A percentile compares a stretch with the other conserved stretches of the same genome.
These are phyloP conservation scores for Kodamaea restingae DNA, from an alignment of 805 yeast species.

Conservation along the genomic window DNA sequence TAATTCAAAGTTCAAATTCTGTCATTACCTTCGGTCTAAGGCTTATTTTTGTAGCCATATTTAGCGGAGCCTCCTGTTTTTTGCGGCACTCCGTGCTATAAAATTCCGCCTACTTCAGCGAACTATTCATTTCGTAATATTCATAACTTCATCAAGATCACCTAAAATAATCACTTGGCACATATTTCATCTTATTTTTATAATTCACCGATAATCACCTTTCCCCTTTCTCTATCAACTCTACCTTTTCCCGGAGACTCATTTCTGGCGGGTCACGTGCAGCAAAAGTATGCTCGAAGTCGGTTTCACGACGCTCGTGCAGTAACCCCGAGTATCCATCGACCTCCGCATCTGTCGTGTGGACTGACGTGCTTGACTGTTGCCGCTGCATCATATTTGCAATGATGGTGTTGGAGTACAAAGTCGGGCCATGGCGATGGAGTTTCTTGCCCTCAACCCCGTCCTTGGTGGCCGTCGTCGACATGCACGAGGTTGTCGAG, in stretches of 20 bases:
- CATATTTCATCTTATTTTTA: no score
- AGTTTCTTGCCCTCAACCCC: constrained; percentile 64
- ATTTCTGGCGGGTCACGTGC: constrained; percentile 31
- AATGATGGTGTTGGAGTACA: constrained; percentile 30
- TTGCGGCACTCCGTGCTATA: no score
- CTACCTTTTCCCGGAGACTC: constrained; percentile 43
- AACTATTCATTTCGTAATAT: no score
- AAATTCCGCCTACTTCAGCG: no score
- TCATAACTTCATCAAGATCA: no score
- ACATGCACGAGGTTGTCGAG: constrained; percentile 62
- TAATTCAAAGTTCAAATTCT: no score
- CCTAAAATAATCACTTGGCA: no score
- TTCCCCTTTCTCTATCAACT: constrained; percentile 31
- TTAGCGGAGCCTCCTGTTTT: no score
- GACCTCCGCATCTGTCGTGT: constrained; percentile 27
- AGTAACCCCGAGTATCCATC: constrained; percentile 21
- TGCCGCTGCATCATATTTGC: constrained; percentile 23
- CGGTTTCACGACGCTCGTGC: constrained; percentile 14
- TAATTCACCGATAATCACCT: no score
- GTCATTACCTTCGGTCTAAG: no score
- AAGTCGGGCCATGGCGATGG: constrained; percentile 41
- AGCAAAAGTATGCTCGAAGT: constrained; percentile 12
- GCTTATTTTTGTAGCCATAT: no score
- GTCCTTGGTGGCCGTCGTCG: constrained; percentile 71
- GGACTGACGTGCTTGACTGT: constrained; percentile 14